Conservation (phyloP, 2,329 filamentous ascomycete genomes). For the Amauroascus verrucosus region DNA sequence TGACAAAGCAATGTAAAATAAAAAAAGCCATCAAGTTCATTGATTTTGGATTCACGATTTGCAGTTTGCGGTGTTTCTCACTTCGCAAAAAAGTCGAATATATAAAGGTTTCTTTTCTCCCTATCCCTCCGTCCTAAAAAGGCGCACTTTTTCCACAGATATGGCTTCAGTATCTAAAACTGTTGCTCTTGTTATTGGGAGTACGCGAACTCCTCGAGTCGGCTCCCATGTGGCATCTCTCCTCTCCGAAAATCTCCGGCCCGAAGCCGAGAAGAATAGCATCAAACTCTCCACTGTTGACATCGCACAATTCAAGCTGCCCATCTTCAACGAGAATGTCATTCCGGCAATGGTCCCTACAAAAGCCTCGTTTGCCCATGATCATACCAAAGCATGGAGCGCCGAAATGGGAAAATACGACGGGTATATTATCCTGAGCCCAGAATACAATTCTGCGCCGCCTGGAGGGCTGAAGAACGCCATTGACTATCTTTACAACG, state of each 20-base stretch:
- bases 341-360: constrained; percentile 30
- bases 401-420: constrained; percentile 25
- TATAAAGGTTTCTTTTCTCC: neutral
- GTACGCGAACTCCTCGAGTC: constrained; percentile 28
- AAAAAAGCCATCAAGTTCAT: neutral
- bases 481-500: constrained; percentile 45
- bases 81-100: too few species aligned
- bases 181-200: constrained; percentile 31
- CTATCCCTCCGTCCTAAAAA: neutral
- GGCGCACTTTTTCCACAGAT: neutral
- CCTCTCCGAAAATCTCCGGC: constrained; percentile 22
- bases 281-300: constrained; percentile 26
- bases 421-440: constrained; percentile 36
- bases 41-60: too few species aligned
- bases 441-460: constrained; percentile 47
- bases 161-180: constrained; percentile 14
- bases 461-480: constrained; percentile 51
- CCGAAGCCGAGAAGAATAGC: constrained; percentile 16
- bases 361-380: constrained; percentile 26
- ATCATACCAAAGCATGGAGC: constrained; percentile 32
- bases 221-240: constrained; percentile 28
- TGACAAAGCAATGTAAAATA: neutral
- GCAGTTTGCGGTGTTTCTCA: too few species aligned
- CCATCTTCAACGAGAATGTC: constrained; percentile 32
- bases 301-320: constrained; percentile 26